Evolutionary conservation across 1,139 yeast genomes (phyloP), one percentile per base, ranked within the genome.

Genomic region (Blastobotrys apis): DNA sequence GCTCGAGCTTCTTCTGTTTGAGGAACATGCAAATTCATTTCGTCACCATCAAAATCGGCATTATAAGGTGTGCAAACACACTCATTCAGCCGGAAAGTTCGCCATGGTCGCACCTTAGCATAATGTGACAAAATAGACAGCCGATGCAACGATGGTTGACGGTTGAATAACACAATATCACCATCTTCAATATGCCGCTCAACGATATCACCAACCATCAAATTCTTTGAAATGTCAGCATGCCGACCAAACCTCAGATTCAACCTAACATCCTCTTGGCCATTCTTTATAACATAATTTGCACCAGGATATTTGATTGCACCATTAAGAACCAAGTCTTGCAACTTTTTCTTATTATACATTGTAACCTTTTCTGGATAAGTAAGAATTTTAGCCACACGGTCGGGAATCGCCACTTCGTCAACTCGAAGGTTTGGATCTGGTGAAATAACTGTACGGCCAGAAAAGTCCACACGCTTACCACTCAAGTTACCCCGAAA

Each of bases 41-140:
- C 99, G 68, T 94, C 99, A 66, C 99, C 99, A 67, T 94, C 99
- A 62, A 94, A 94, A 77, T 94, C 99, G 34, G 99, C 99, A 66
- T 94, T 94, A 68, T 92, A 94, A 1, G 98, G 98, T 0, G 98
- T 92, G 72, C 99, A 94, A 13, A 92, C 98, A 83, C 99, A 94
- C 67, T 94, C 99, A 62, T 94, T 94, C 57, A 94, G 75, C 55
- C 99, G 75, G 70, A 94, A 86, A 1, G 99, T 94, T 71, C 98
- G 77, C 98, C 98, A 94, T 1, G 98, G 98, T 57, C 96, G 77
- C 57, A 94, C 81, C 60, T 87, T 90, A 38, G 97, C 99, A 64
- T 83, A 88, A 71, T 94, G 99, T 1, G 97, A 84, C 54, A 94
- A 71, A 67, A 94, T 94, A 2, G 97, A 88, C 45, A 94, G 72